Conservation (phyloP, 768 basidiomycete species). For the Ramaria rubella region DNA sequence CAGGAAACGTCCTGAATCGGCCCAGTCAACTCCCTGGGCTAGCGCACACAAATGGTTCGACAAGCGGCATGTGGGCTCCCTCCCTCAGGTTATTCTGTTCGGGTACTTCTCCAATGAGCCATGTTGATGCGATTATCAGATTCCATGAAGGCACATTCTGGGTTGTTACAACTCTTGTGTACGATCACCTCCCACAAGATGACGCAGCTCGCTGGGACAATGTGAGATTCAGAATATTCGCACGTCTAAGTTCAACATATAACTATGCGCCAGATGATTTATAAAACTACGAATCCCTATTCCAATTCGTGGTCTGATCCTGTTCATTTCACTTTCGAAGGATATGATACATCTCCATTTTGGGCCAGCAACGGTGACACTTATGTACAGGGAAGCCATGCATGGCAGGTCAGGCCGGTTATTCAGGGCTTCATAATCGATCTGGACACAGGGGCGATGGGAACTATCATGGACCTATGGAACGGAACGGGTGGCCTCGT, state of each 20-base stretch:
- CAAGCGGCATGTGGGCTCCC: conserved; percentile 19
- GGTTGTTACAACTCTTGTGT: conserved; percentile 17
- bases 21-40: conserved; percentile 13
- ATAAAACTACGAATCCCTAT: conserved; percentile 10
- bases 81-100: conserved; percentile 6
- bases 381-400: conserved; percentile 24
- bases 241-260: background rate
- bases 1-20: conserved; percentile 17
- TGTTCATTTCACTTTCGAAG: conserved; percentile 27
- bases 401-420: conserved; percentile 15
- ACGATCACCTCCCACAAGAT: conserved; percentile 8
- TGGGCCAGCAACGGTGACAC: conserved; percentile 27
- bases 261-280: conserved; percentile 10
- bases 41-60: conserved; percentile 3
- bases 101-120: background rate
- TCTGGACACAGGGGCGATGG: conserved; percentile 16
- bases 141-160: conserved; percentile 16
- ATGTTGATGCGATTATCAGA: conserved; percentile 1
- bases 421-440: conserved; percentile 19
- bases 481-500: conserved; percentile 5
- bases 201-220: conserved; percentile 16
- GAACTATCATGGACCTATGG: conserved; percentile 1
- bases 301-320: conserved; percentile 26
- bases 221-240: conserved; percentile 6
- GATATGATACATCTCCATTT: conserved; percentile 30